A percentile compares a stretch with the other conserved stretches of the same genome.
Conservation (phyloP, 257 asterid species). For the Nicotiana noctiflora region DNA sequence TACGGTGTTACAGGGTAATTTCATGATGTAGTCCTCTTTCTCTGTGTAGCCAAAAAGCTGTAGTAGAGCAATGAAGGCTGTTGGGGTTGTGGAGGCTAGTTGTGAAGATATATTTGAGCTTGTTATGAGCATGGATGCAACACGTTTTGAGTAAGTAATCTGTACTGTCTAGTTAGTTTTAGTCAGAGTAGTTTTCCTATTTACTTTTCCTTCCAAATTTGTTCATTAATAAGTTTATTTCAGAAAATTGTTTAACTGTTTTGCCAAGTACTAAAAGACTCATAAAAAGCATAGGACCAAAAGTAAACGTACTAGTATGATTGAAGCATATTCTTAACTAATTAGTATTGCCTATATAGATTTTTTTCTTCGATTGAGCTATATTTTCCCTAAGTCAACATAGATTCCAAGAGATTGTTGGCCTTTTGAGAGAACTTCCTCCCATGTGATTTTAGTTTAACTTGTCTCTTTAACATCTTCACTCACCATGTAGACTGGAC, state of each 20-base stretch:
- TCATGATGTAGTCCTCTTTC: conserved; percentile 19
- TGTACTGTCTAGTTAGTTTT: conserved; percentile 15
- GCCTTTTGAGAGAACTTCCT: too few species aligned
- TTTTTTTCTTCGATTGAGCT: too few species aligned
- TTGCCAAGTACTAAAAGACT: not conserved
- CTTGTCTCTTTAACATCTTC: too few species aligned
- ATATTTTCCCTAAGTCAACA: too few species aligned
- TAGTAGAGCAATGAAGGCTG: conserved; percentile 95
- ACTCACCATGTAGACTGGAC: too few species aligned
- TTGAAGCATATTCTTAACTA: too few species aligned
- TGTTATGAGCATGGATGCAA: conserved; percentile 91
- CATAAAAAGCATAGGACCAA: too few species aligned
- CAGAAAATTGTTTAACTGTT: not conserved
- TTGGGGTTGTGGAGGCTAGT: conserved; percentile 86
- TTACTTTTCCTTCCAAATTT: not conserved
- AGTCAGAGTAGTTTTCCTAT: not conserved
- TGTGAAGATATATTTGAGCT: conserved; percentile 89
- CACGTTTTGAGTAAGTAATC: conserved; percentile 73
- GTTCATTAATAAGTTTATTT: not conserved
- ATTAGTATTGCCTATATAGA: too few species aligned
- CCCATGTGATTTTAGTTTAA: too few species aligned
- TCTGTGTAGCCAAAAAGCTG: conserved; percentile 83
- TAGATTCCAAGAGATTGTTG: too few species aligned
- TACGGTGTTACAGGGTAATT: conserved; percentile 13
- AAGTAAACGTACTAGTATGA: too few species aligned